Evolutionary conservation across 768 basidiomycete species (phyloP).

Genomic region (Boletus coccyginus): DNA sequence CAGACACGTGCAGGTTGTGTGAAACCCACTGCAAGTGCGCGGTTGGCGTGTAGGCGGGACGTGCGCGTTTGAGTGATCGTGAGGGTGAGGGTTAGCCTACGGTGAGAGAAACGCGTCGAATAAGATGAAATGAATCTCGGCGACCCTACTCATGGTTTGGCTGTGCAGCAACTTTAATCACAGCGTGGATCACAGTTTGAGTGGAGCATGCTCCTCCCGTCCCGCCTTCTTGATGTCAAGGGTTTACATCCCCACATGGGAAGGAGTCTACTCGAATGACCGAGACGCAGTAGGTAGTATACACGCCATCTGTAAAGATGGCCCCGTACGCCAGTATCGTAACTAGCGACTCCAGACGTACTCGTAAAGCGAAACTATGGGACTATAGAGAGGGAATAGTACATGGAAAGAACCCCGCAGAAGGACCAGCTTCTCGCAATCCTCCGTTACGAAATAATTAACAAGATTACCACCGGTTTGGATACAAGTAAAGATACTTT

Average conservation of each 20-base stretch:
- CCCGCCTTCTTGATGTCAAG: neutral
- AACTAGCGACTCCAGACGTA: neutral
- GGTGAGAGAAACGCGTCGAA: neutral
- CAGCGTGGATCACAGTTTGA: too few relatives aligned
- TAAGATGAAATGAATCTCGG: neutral
- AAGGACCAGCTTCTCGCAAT: conserved; percentile 17
- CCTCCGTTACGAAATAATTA: conserved; percentile 23
- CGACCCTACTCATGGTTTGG: too few relatives aligned
- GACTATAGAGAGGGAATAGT: neutral
- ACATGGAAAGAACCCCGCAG: conserved; percentile 4
- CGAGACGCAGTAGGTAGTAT: neutral
- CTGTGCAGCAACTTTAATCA: too few relatives aligned
- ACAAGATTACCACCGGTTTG: conserved; percentile 12
- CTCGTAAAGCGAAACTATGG: neutral
- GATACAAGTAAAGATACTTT: conserved; percentile 12
- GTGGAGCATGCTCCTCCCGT: too few relatives aligned
- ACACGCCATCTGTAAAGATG: neutral
- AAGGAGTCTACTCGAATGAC: neutral
- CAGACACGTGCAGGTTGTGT: conserved; percentile 5
- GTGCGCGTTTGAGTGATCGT: neutral
- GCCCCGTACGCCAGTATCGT: neutral
- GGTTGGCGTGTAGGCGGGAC: neutral
- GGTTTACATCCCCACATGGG: neutral
- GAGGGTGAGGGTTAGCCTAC: neutral
- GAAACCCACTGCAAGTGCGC: neutral